Conservation (phyloP, 1,284 basidiomycete species). For the Ustilago bromivora region DNA sequence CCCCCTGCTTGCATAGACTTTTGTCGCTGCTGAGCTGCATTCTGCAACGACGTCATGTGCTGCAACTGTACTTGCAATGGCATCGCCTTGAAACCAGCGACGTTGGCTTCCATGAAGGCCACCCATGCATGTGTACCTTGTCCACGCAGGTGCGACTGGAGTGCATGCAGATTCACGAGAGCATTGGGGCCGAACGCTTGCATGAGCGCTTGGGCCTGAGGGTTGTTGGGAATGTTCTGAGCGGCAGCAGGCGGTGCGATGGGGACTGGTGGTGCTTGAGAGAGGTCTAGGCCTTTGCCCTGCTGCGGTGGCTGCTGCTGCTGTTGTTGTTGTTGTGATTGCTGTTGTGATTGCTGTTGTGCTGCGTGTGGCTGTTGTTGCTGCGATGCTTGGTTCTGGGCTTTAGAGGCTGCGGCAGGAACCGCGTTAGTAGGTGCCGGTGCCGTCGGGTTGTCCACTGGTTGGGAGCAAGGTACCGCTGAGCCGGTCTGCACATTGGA, state of each 20-base stretch:
- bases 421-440: background rate
- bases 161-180: slow-evolving; percentile 50
- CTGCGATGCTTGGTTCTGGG: background rate
- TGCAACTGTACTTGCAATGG: slow-evolving; percentile 56
- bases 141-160: slow-evolving; percentile 53
- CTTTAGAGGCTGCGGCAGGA: slow-evolving; percentile 1
- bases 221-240: slow-evolving; percentile 39
- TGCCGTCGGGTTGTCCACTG: slow-evolving; percentile 4
- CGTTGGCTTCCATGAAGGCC: slow-evolving; percentile 52
- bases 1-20: slow-evolving; percentile 15
- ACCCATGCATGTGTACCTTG: slow-evolving; percentile 55
- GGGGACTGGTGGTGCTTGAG: slow-evolving; percentile 40
- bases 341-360: background rate
- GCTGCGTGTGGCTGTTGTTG: background rate
- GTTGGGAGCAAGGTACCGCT: background rate
- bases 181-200: slow-evolving; percentile 60
- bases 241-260: slow-evolving; percentile 23
- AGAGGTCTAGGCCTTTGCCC: slow-evolving; percentile 32
- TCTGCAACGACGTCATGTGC: slow-evolving; percentile 54
- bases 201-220: slow-evolving; percentile 55
- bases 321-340: background rate
- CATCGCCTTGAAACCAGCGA: slow-evolving; percentile 43
- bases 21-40: slow-evolving; percentile 43
- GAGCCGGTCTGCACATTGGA: slow-evolving; percentile 15
- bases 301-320: slow-evolving; percentile 18